Percentiles rank a stretch among this genome's conserved stretches.
phyloP scores from a whole-genome alignment of 768 basidiomycete species.

The Panaeolus papilionaceus region DNA sequence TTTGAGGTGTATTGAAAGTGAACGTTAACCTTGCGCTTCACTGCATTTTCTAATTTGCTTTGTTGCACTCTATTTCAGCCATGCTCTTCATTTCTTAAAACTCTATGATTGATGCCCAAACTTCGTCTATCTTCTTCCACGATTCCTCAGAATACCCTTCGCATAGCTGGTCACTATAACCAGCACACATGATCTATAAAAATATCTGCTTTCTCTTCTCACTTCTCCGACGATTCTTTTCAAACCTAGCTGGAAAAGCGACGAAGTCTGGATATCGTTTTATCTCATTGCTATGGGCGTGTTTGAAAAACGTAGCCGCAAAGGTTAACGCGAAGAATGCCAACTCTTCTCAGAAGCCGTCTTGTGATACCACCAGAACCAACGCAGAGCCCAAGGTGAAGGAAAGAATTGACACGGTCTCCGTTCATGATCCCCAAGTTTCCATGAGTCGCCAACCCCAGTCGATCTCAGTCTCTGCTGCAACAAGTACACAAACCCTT shows the following conservation, averaged over 20 bases:
- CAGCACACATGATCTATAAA: conserved; percentile 1
- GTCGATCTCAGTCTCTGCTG: not conserved
- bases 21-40: not conserved
- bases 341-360: not conserved
- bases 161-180: not conserved
- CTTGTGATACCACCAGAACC: not conserved
- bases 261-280: not conserved
- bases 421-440: not conserved
- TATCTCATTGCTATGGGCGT: not conserved
- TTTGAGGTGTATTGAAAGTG: not conserved
- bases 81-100: not conserved
- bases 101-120: not conserved
- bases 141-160: not conserved
- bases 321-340: not conserved
- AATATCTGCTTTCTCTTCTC: not conserved
- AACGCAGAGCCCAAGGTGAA: not conserved
- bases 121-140: not conserved
- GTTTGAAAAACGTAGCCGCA: not conserved
- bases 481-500: not conserved
- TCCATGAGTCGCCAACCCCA: conserved; percentile 3
- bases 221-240: not conserved
- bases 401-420: not conserved
- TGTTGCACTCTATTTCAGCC: not conserved
- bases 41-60: not conserved
- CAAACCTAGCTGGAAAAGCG: not conserved